Evolutionary conservation across 208 protist species (phyloP), one percentile per base, ranked within the genome.

Genomic region (Paratrypanosoma confusum): DNA sequence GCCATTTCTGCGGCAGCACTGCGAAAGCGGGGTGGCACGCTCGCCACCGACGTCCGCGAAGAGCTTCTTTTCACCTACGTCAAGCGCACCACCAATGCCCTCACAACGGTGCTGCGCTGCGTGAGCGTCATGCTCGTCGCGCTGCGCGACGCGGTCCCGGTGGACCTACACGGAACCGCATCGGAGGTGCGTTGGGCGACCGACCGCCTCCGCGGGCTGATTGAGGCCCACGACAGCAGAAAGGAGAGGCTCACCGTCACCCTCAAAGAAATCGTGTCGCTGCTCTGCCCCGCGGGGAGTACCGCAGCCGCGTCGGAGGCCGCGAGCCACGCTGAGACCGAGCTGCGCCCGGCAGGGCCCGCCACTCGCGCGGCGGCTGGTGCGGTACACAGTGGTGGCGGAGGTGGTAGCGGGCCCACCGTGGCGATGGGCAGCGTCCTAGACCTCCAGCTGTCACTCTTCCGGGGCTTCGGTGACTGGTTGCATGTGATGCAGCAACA

Each of bases 121-220:
- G 37, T 80, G 14, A 73, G 72, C 8, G 72, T 80, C 18, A 48
- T 89, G 4, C 40, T 79, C 7, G 54, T 69, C 18, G 46, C 69
- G 13, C 54, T 89, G n/a, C 68, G 65, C 13, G 75, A 89, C 34
- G 41, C 49, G 33, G 49, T 69, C 35, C 72, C 57, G n/a, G 65
- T 37, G 24, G 45, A 62, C 14, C 63, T 65, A 36, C 60, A 48
- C 0, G 58, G 53, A 11, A 83, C 71, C 14, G 45, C 69, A 5
- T 39, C 57, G 21, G 67, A 81, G 22, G 31, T 81, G 21, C 73
- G 71, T 32, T 75, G 65, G 39, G 66, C 64, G 26, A 35, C 53
- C 1, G 65, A 84, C 34, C 68, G 75, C 13, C 67, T 84, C 35
- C 57, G 44, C 8, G 54, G 66, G 6, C 54, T 84, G 22, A 39